Conservation (phyloP, 2,329 filamentous ascomycete species). For the Neobulgaria alba region DNA sequence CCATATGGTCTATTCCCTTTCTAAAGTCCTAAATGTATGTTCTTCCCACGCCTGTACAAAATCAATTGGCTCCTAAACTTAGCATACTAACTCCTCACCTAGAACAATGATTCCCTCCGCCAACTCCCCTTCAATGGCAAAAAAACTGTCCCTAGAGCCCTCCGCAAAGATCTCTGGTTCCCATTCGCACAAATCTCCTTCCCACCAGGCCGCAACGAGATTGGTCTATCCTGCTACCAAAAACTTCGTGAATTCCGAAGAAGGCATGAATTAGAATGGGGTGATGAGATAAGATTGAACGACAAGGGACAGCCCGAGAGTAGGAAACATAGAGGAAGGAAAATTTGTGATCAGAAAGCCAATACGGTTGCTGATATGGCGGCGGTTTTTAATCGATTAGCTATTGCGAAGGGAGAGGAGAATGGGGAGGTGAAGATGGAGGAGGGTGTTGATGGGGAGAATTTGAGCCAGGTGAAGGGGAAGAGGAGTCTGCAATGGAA, state of each 20-base stretch:
- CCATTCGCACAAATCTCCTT: conserved; percentile 54
- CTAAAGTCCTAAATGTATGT: conserved; percentile 28
- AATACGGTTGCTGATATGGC: conserved; percentile 58
- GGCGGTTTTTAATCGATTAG: conserved; percentile 25
- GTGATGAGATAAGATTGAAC: conserved; percentile 34
- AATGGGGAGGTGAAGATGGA: conserved; percentile 29
- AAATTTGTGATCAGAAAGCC: conserved; percentile 50
- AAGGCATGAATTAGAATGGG: conserved; percentile 56
- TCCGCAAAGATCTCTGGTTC: conserved; percentile 61
- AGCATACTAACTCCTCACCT: neutral
- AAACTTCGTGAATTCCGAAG: conserved; percentile 56
- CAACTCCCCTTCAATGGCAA: conserved; percentile 60
- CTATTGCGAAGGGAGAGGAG: conserved; percentile 27
- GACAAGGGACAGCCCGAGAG: conserved; percentile 11
- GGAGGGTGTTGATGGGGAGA: neutral
- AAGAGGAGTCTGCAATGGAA: neutral
- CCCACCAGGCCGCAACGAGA: conserved; percentile 38
- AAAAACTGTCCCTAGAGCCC: conserved; percentile 52
- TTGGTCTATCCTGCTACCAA: conserved; percentile 52
- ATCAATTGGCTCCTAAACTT: neutral
- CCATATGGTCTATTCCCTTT: conserved; percentile 34
- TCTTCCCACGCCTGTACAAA: neutral
- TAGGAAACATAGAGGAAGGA: conserved; percentile 37
- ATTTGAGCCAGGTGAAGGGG: neutral
- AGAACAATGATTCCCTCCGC: conserved; percentile 41